Conservation (phyloP, 805 yeast species). For the Wickerhamiella cacticola region DNA sequence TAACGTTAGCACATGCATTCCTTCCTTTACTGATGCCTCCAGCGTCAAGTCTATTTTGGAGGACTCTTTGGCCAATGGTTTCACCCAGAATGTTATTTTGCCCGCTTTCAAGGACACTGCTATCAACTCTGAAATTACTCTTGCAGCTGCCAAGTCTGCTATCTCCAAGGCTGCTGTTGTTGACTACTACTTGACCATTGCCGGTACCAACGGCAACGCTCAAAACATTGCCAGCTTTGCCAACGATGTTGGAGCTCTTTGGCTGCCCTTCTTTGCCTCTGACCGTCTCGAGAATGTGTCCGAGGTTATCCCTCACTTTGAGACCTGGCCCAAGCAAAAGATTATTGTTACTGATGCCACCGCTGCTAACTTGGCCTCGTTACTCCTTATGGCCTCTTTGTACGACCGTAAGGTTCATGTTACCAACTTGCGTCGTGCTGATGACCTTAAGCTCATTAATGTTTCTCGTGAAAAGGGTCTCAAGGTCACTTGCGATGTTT, state of each 20-base stretch:
- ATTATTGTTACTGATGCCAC: conserved; percentile 87
- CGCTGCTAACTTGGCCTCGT: conserved; percentile 86
- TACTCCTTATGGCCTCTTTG: conserved; percentile 75
- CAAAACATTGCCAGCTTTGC: conserved; percentile 50
- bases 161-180: conserved; percentile 50
- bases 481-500: conserved; percentile 80
- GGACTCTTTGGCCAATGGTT: conserved; percentile 70
- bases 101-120: conserved; percentile 59
- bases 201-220: conserved; percentile 65
- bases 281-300: conserved; percentile 50
- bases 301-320: conserved; percentile 67
- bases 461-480: conserved; percentile 76
- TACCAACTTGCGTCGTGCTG: conserved; percentile 68
- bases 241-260: conserved; percentile 60
- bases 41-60: conserved; percentile 52
- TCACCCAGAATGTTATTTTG: conserved; percentile 69
- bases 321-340: conserved; percentile 71
- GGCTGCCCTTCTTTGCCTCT: conserved; percentile 57
- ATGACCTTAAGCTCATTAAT: conserved; percentile 70
- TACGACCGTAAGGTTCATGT: conserved; percentile 78
- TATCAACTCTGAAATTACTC: conserved; percentile 51
- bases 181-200: conserved; percentile 71
- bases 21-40: conserved; percentile 46
- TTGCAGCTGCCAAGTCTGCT: conserved; percentile 49
- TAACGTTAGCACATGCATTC: conserved; percentile 67